These are phyloP conservation scores for Draba incana DNA, from an alignment of 345 rosid genomes.

Conservation along the genomic window DNA sequence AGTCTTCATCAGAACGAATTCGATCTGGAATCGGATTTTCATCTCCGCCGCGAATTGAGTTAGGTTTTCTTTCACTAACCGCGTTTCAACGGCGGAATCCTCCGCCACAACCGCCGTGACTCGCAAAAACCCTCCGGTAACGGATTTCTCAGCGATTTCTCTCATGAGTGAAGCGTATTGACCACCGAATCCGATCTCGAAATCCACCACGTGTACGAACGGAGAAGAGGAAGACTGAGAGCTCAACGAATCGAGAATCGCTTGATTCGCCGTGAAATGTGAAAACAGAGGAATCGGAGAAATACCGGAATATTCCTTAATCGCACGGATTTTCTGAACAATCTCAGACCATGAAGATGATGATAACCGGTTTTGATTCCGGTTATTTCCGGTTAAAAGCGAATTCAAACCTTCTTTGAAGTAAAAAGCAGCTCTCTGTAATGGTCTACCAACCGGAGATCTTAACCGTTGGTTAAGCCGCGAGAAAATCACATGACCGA, in stretches of 20 bases:
- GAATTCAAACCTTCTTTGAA: constrained; percentile 85
- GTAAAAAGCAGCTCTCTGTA: constrained; percentile 83
- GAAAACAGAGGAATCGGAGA: constrained; percentile 93
- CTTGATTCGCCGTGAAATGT: constrained; percentile 87
- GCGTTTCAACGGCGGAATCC: constrained; percentile 64
- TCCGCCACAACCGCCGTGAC: constrained; percentile 85
- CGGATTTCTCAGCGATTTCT: constrained; percentile 64
- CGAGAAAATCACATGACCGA: constrained; percentile 74
- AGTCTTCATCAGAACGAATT: constrained; percentile 64
- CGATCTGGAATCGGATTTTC: constrained; percentile 71
- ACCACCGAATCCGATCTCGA: constrained; percentile 90
- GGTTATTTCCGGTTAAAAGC: constrained; percentile 55
- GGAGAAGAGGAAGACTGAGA: constrained; percentile 46
- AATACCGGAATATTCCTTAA: constrained; percentile 68
- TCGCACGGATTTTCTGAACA: constrained; percentile 70
- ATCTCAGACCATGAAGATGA: constrained; percentile 68
- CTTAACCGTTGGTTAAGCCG: constrained; percentile 72
- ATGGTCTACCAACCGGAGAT: constrained; percentile 70
- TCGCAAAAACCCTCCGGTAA: constrained; percentile 55
- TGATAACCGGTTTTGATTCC: constrained; percentile 38
- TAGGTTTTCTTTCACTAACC: constrained; percentile 72
- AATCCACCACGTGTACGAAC: constrained; percentile 81
- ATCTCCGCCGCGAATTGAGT: constrained; percentile 81
- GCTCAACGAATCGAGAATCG: constrained; percentile 70
- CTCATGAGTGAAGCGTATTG: constrained; percentile 90